These are phyloP conservation scores for Didymella exigua DNA, from an alignment of 2,329 filamentous ascomycete genomes.

Conservation along the genomic window DNA sequence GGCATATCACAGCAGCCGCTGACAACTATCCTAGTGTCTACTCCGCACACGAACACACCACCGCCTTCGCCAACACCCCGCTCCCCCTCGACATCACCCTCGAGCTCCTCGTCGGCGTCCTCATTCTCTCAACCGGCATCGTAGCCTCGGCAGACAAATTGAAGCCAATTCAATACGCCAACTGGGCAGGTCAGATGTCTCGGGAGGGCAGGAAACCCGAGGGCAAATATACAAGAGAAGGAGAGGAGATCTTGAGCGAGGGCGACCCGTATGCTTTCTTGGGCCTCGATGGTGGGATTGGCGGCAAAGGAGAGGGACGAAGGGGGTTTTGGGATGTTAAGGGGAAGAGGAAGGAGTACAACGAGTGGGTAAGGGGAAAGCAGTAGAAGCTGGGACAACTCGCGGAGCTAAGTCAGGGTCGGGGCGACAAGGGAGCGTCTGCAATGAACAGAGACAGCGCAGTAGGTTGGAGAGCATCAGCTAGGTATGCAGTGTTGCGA, in stretches of 20 bases:
- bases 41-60: conserved; percentile 90
- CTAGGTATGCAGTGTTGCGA: conserved; percentile 1
- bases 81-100: conserved; percentile 86
- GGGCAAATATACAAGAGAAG: conserved; percentile 62
- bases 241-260: conserved; percentile 66
- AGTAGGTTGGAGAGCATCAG: background rate
- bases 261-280: conserved; percentile 81
- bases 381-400: conserved; percentile 13
- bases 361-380: conserved; percentile 67
- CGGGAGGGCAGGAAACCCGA: conserved; percentile 70
- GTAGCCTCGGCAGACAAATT: conserved; percentile 78
- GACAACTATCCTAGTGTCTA: conserved; percentile 71
- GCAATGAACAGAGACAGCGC: background rate
- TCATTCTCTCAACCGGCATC: conserved; percentile 82
- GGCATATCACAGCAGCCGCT: conserved; percentile 21
- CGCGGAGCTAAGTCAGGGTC: no score
- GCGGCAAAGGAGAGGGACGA: conserved; percentile 70
- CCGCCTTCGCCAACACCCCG: conserved; percentile 62
- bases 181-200: conserved; percentile 85
- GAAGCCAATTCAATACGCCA: conserved; percentile 82
- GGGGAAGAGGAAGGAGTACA: conserved; percentile 80
- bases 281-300: conserved; percentile 54
- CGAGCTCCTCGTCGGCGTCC: conserved; percentile 80
- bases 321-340: conserved; percentile 88
- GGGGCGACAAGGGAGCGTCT: background rate